Base-by-base conservation (phyloP, 75 land plant species). In the Larix kaempferi region DNA sequence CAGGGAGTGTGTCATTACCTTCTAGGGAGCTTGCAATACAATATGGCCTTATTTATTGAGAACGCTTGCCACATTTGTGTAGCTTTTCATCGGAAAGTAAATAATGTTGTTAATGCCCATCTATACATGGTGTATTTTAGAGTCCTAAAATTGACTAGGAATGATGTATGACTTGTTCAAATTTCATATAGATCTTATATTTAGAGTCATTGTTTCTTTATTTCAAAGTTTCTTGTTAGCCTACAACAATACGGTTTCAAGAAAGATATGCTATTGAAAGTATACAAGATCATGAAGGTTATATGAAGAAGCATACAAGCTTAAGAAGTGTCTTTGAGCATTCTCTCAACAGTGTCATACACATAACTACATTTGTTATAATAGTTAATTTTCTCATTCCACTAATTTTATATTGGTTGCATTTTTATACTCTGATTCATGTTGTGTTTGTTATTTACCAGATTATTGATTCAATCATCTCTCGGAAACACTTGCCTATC, bases 401-500 rank as follows among this genome's bases (percentile, higher is more conserved):
- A 21, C n/a, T 7, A 19, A 19, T 41, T 37, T 69, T 69, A 69
- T 21, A 41, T 37, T 41, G 23, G 49, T 21, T 69, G n/a, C 65
- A 41, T 41, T 39, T 69, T 69, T 2, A 69, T 21, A 21, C 8
- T 41, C 23, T 12, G 23, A 69, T 37, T 41, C 22, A 69, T 69
- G 35, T 73, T 79, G 23, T 59, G 23, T 59, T 59, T 82, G 29
- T 80, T 61, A 90, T 92, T 69, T 3, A 8, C 39, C 83, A 85
- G 94, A 77, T 86, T 17, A 90, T 92, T 44, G 79, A 83, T 66
- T 88, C 83, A 26, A 92, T 90, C 63, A 29, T 88, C 11, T 77
- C 88, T 44, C 90, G 94, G 21, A 77, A 80, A 10, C 39, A 72
- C 58, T 79, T 92, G 75, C 94, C 94, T 26, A 82, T 92, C 59